Conservation (phyloP, 75 land plant species). For the Cunninghamia lanceolata region DNA sequence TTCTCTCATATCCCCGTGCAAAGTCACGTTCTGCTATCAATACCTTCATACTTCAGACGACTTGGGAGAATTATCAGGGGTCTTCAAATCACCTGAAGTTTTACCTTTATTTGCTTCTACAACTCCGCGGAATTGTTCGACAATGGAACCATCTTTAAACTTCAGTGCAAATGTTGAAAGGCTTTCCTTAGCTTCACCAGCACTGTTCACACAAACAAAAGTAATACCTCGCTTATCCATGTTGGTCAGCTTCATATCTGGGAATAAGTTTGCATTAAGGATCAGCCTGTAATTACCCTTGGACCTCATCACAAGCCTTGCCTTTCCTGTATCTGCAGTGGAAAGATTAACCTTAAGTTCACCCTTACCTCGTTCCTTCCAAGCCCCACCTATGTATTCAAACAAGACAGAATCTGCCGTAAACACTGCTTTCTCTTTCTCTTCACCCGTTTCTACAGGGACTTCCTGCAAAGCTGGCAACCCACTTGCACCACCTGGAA, state of each 20-base stretch:
- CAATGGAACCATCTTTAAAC: constrained; percentile 60
- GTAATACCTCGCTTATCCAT: constrained; percentile 91
- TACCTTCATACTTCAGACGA: constrained; percentile 35
- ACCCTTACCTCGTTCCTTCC: constrained; percentile 98
- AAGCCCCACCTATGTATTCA: constrained; percentile 73
- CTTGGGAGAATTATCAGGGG: constrained; percentile 77
- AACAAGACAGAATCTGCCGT: constrained; percentile 72
- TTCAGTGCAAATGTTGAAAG: constrained; percentile 83
- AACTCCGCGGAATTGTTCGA: constrained; percentile 50
- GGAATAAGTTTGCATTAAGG: constrained; percentile 78
- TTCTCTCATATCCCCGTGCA: not conserved
- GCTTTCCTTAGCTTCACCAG: constrained; percentile 50
- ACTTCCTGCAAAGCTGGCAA: constrained; percentile 61
- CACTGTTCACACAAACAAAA: constrained; percentile 80
- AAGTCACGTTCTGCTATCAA: not conserved
- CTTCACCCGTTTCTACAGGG: constrained; percentile 87
- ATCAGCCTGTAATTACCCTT: constrained; percentile 85
- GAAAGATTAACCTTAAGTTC: constrained; percentile 75
- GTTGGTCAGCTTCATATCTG: constrained; percentile 82
- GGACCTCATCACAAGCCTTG: constrained; percentile 87
- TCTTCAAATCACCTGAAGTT: constrained; percentile 29
- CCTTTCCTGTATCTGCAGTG: constrained; percentile 33
- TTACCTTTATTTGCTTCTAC: constrained; percentile 65
- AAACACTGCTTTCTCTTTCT: constrained; percentile 83
- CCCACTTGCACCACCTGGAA: constrained; percentile 20